Evolutionary conservation across 805 yeast genomes (phyloP).

Genomic region (Brettanomyces naardenensis): DNA sequence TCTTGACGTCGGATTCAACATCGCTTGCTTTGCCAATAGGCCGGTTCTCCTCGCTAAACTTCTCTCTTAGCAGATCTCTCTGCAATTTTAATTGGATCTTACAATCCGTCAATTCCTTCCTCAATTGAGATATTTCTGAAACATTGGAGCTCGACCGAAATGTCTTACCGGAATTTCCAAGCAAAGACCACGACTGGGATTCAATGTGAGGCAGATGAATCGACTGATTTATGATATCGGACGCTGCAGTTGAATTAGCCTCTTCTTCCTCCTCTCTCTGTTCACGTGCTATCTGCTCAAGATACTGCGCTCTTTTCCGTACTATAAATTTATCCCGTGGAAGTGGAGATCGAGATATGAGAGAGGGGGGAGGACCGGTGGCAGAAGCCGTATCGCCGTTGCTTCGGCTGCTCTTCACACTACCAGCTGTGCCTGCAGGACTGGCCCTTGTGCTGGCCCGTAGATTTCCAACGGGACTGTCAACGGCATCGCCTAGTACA

Average conservation of each 20-base stretch:
- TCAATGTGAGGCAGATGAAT: not conserved
- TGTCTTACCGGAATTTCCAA: not conserved
- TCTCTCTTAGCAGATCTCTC: conserved; percentile 18
- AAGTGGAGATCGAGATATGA: too few relatives aligned
- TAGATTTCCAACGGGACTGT: too few relatives aligned
- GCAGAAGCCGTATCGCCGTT: too few relatives aligned
- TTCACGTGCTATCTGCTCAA: not conserved
- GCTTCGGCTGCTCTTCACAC: too few relatives aligned
- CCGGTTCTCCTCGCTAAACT: too few relatives aligned
- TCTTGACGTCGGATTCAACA: conserved; percentile 4
- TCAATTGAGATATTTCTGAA: conserved; percentile 19
- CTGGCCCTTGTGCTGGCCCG: too few relatives aligned
- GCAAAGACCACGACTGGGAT: too few relatives aligned
- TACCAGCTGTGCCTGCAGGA: too few relatives aligned
- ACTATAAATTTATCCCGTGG: not conserved
- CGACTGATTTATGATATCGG: not conserved
- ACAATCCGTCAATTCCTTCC: conserved; percentile 26
- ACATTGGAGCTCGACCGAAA: not conserved
- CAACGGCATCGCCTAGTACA: too few relatives aligned
- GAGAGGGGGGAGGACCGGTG: not conserved
- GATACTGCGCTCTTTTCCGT: not conserved
- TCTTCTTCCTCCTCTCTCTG: not conserved
- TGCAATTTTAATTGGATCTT: conserved; percentile 27
- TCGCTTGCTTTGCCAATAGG: not conserved
- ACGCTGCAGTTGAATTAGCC: not conserved